These are phyloP conservation scores for Cryphonectria parasitica DNA, from an alignment of 2,329 filamentous ascomycete genomes.

Conservation along the genomic window DNA sequence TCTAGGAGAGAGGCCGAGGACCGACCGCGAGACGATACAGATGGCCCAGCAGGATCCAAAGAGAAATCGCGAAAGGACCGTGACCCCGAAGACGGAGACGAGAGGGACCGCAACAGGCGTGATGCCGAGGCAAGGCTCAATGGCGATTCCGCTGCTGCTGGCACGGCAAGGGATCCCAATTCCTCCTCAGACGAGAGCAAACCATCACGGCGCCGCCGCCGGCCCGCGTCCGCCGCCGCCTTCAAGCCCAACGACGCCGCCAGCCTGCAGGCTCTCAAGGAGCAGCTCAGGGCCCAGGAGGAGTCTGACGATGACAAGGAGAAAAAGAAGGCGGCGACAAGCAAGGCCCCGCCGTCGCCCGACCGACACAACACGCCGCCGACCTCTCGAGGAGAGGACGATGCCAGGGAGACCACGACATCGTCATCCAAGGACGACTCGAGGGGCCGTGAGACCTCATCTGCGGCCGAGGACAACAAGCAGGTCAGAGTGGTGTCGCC, in stretches of 20 bases:
- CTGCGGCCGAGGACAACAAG: slow-evolving; percentile 45
- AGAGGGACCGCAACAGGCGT: slow-evolving; percentile 40
- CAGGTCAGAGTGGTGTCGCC: slow-evolving; percentile 75
- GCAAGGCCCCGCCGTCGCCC: slow-evolving; percentile 32
- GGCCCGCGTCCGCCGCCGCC: slow-evolving; percentile 42
- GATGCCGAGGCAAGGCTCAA: slow-evolving; percentile 45
- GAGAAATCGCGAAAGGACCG: slow-evolving; percentile 30
- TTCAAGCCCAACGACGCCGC: slow-evolving; percentile 60
- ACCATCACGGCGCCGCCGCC: slow-evolving; percentile 42
- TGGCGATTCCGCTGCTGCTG: slow-evolving; percentile 38
- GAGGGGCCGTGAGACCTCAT: slow-evolving; percentile 47
- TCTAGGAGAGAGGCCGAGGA: slow-evolving; percentile 32
- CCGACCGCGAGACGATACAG: slow-evolving; percentile 30
- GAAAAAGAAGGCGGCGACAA: slow-evolving; percentile 24
- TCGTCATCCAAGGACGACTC: slow-evolving; percentile 38
- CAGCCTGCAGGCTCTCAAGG: slow-evolving; percentile 54
- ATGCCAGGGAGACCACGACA: slow-evolving; percentile 2
- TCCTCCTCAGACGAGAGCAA: slow-evolving; percentile 46
- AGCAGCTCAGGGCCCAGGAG: slow-evolving; percentile 52
- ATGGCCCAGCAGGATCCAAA: slow-evolving; percentile 10
- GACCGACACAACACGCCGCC: slow-evolving; percentile 29
- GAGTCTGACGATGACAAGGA: slow-evolving; percentile 37
- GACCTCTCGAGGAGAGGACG: slow-evolving; percentile 17
- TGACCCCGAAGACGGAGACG: slow-evolving; percentile 30
- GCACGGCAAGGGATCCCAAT: slow-evolving; percentile 43